phyloP scores from a whole-genome alignment of 2,329 filamentous ascomycete species.

The Curvularia sp. region DNA sequence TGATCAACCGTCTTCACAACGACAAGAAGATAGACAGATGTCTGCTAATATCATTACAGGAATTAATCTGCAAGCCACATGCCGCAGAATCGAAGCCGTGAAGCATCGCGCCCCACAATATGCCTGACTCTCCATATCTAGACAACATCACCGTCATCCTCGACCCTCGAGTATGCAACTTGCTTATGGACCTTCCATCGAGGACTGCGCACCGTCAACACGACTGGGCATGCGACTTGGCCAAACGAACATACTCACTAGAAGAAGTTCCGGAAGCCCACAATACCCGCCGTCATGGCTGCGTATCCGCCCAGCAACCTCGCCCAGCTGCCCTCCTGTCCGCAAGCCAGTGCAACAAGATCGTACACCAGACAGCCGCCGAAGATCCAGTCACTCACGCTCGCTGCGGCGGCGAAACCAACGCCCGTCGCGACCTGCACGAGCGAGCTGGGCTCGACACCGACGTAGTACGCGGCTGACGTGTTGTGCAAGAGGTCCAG shows the following conservation, averaged over 20 bases:
- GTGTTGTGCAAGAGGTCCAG: constrained; percentile 67
- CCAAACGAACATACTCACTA: constrained; percentile 51
- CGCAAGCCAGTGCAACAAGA: constrained; percentile 61
- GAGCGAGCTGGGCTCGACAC: constrained; percentile 54
- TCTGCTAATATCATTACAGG: background rate
- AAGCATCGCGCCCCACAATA: background rate
- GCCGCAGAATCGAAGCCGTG: background rate
- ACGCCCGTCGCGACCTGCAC: constrained; percentile 63
- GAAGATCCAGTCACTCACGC: constrained; percentile 66
- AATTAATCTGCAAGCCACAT: background rate
- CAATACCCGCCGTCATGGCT: constrained; percentile 61
- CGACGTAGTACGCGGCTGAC: constrained; percentile 62
- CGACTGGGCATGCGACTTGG: background rate
- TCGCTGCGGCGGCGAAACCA: constrained; percentile 60
- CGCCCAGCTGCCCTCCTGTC: constrained; percentile 62
- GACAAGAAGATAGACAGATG: background rate
- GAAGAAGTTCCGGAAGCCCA: constrained; percentile 60
- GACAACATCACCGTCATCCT: constrained; percentile 8
- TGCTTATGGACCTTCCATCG: constrained; percentile 31
- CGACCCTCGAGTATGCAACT: constrained; percentile 31
- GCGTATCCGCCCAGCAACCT: constrained; percentile 61
- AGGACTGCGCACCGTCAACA: constrained; percentile 38
- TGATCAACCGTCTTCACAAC: background rate
- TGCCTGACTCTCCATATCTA: background rate
- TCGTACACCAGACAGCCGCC: constrained; percentile 67